Evolutionary conservation across 257 asterid genomes (phyloP), one percentile per base, ranked within the genome.

Genomic region (Craterostigma plantagineum): DNA sequence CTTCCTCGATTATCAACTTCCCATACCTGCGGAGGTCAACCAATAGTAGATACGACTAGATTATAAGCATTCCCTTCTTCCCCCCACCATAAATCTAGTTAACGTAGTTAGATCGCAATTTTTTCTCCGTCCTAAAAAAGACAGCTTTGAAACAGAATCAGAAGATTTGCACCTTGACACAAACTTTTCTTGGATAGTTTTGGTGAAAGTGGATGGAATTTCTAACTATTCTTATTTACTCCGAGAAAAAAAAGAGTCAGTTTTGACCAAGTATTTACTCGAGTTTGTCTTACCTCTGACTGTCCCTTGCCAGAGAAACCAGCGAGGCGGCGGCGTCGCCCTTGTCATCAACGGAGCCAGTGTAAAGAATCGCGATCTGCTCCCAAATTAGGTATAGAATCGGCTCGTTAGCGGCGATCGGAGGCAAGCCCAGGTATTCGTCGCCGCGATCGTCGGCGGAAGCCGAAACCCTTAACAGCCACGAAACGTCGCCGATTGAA

Each of bases 391-490:
- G 64, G 52, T 70, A 48, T 27, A 80, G 67, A 18, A 80, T 80
- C 0, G 93, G 93, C 46, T 76, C 93, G 38, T 73, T 76, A 48
- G 80, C 75, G 27, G 93, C 91, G 56, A 80, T 80, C 0, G 93
- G 93, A 0, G 93, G 93, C 1, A 80, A 63, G 15, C 93, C 91
- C 0, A 76, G 69, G 53, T 68, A 65, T 57, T 64, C 84, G 44
- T 70, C 76, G n/a, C 16, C 77, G 8, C 80, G 67, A 36, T 75
- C 87, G 41, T 56, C 69, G 43, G 73, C 72, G 10, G 90, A 40
- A 44, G 81, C 90, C 8, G 92, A 76, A 35, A 80, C 85, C n/a
- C 91, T 70, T 41, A 80, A 72, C 45, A 80, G 75, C 93, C 93
- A 80, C 3, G 85, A 76, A 1, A 80, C 77, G 54, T 80, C 91